phyloP scores from a whole-genome alignment of 2,329 filamentous ascomycete species.

The Fusarium domesticum region DNA sequence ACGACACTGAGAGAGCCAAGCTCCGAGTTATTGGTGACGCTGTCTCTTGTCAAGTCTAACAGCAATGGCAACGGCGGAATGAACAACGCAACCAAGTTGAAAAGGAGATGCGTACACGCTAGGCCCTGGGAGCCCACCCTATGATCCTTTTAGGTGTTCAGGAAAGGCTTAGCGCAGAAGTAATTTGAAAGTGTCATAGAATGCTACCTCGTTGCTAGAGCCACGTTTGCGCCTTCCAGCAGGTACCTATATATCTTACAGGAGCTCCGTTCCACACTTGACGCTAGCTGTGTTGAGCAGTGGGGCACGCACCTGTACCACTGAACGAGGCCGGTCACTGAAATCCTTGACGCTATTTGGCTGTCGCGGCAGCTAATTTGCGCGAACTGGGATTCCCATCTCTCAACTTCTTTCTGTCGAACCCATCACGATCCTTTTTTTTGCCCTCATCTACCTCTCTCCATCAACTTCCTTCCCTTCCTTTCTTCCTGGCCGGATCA shows the following conservation, averaged over 20 bases:
- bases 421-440: conserved; percentile 28
- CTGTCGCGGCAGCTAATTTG: conserved; percentile 29
- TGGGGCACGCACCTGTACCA: conserved; percentile 5
- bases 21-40: background rate
- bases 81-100: conserved; percentile 3
- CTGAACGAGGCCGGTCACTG: conserved; percentile 19
- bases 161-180: conserved; percentile 1
- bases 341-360: conserved; percentile 29
- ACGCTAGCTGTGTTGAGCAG: conserved; percentile 17
- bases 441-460: conserved; percentile 20
- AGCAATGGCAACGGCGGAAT: conserved; percentile 7
- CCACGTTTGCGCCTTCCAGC: rapidly evolving
- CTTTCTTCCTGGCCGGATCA: conserved; percentile 16
- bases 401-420: conserved; percentile 25
- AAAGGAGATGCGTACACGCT: conserved; percentile 16
- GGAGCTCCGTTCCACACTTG: conserved; percentile 14
- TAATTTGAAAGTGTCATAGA: conserved; percentile 16
- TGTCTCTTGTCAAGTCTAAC: conserved; percentile 1
- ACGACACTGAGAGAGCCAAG: too few relatives aligned
- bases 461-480: conserved; percentile 17
- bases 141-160: conserved; percentile 17
- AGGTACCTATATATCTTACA: conserved; percentile 30
- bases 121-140: conserved; percentile 9
- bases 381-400: conserved; percentile 28
- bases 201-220: background rate